These are phyloP conservation scores for Fusarium succisae DNA, from an alignment of 2,329 filamentous ascomycete species.

Conservation along the genomic window DNA sequence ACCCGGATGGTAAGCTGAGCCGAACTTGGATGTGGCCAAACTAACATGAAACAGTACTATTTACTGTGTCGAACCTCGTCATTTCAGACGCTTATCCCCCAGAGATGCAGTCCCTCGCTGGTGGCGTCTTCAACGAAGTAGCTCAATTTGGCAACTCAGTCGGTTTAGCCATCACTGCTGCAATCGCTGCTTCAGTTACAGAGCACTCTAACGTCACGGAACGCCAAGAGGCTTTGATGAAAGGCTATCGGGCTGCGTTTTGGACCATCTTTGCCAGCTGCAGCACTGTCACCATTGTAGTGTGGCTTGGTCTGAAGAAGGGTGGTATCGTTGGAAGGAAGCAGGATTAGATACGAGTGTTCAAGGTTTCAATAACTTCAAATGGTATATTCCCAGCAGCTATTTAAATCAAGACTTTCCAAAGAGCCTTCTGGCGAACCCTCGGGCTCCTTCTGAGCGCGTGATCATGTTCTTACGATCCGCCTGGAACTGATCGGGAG, in stretches of 20 bases:
- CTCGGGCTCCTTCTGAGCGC: background rate
- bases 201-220: conserved; percentile 46
- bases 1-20: conserved; percentile 49
- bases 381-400: background rate
- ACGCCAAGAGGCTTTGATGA: conserved; percentile 52
- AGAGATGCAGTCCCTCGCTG: conserved; percentile 65
- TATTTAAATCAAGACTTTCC: background rate
- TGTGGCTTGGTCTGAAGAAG: conserved; percentile 54
- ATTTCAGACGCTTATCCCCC: conserved; percentile 64
- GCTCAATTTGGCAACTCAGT: conserved; percentile 66
- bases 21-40: too few species aligned
- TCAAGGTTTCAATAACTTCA: accelerated
- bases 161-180: conserved; percentile 60
- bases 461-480: background rate
- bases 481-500: background rate
- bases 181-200: conserved; percentile 58
- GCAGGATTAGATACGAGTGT: conserved; percentile 35
- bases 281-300: conserved; percentile 49
- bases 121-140: conserved; percentile 68
- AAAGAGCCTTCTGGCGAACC: background rate
- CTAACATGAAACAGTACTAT: conserved; percentile 52
- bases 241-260: conserved; percentile 62
- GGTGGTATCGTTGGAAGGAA: conserved; percentile 61
- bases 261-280: conserved; percentile 60
- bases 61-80: conserved; percentile 64